Evolutionary conservation across 2,329 filamentous ascomycete genomes (phyloP).

Genomic region (Epichloe brachyelytri): DNA sequence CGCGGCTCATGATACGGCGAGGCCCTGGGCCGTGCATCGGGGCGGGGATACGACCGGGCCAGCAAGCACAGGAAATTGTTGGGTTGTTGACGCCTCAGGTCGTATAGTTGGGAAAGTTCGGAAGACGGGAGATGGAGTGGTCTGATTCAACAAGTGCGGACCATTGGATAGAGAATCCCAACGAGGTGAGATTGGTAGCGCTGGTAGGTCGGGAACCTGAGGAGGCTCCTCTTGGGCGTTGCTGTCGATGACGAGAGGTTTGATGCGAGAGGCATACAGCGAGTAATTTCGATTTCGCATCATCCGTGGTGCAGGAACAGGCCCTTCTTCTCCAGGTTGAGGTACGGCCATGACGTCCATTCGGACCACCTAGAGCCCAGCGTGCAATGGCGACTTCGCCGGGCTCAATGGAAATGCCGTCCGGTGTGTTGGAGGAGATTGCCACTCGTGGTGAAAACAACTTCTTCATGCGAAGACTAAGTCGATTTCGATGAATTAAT

Average conservation of each 20-base stretch:
- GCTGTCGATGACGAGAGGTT: slow-evolving; percentile 6
- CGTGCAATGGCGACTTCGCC: slow-evolving; percentile 5
- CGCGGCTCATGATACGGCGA: slow-evolving; percentile 1
- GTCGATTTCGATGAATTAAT: background rate
- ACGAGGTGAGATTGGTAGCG: slow-evolving; percentile 25
- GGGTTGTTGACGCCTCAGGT: background rate
- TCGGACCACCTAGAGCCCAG: slow-evolving; percentile 9
- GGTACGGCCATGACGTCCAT: slow-evolving; percentile 13
- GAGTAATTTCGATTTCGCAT: slow-evolving; percentile 11
- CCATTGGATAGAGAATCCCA: slow-evolving; percentile 30
- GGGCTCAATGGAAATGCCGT: slow-evolving; percentile 6
- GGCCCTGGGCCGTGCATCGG: slow-evolving; percentile 8
- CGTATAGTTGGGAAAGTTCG: slow-evolving; percentile 2
- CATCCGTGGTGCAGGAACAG: slow-evolving; percentile 6
- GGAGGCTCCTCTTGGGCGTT: slow-evolving; percentile 1
- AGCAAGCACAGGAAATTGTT: background rate
- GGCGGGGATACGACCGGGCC: slow-evolving; percentile 1
- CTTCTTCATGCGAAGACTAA: background rate
- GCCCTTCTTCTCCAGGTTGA: slow-evolving; percentile 7
- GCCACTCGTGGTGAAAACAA: background rate
- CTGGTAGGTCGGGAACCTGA: slow-evolving; percentile 17
- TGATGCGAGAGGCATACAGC: slow-evolving; percentile 13
- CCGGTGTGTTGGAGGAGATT: background rate
- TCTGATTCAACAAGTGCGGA: slow-evolving; percentile 12
- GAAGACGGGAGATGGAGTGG: slow-evolving; percentile 1